Conservation (phyloP, 2,329 filamentous ascomycete genomes). For the Cryphonectria parasitica region DNA sequence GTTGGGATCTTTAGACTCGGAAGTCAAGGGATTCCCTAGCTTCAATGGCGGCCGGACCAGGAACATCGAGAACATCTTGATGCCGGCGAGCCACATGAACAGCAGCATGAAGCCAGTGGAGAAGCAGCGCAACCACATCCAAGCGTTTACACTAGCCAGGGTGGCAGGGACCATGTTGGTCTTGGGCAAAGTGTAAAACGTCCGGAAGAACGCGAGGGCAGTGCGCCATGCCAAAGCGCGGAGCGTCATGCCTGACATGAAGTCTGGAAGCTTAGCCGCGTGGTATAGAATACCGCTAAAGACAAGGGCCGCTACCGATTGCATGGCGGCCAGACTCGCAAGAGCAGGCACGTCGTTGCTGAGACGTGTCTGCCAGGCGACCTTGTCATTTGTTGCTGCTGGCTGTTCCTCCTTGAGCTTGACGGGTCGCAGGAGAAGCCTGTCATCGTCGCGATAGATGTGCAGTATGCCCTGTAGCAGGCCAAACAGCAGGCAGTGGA, state of each 20-base stretch:
- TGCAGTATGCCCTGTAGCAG: constrained; percentile 71
- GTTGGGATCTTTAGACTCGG: constrained; percentile 87
- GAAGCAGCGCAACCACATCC: constrained; percentile 49
- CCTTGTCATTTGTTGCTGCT: constrained; percentile 31
- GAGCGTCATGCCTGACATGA: constrained; percentile 40
- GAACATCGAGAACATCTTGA: constrained; percentile 78
- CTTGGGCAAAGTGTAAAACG: constrained; percentile 76
- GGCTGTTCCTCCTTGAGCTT: constrained; percentile 33
- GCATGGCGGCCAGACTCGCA: constrained; percentile 44
- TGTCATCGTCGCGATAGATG: constrained; percentile 74
- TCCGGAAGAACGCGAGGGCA: constrained; percentile 70
- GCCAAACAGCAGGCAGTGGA: constrained; percentile 70
- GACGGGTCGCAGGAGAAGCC: constrained; percentile 54
- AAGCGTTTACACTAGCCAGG: constrained; percentile 40
- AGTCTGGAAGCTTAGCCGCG: not conserved
- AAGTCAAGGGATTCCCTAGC: constrained; percentile 80
- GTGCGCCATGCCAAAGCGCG: constrained; percentile 69
- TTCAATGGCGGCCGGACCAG: constrained; percentile 82
- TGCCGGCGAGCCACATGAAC: constrained; percentile 76
- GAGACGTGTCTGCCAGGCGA: constrained; percentile 42
- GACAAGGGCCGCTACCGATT: constrained; percentile 52
- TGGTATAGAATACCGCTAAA: constrained; percentile 61
- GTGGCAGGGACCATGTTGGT: constrained; percentile 65
- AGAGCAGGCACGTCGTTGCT: constrained; percentile 45
- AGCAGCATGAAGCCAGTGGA: constrained; percentile 69